Evolutionary conservation across 2,329 filamentous ascomycete genomes (phyloP).

Genomic region (Scedosporium minutisporum): DNA sequence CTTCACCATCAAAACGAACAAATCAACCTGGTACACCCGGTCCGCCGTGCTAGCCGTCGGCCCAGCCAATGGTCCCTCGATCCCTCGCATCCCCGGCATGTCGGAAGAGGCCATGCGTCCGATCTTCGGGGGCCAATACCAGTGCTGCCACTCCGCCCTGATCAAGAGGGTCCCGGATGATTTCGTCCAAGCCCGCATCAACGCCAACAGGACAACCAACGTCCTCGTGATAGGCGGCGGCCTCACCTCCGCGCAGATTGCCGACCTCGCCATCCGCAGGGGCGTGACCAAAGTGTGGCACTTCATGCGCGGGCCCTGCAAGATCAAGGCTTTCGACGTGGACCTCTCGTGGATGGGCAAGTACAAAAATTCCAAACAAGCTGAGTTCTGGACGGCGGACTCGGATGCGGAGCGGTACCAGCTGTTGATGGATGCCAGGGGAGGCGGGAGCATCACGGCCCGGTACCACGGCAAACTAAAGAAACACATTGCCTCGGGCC

Average conservation of each 20-base stretch:
- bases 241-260: constrained; percentile 64
- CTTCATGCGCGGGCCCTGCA: constrained; percentile 50
- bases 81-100: constrained; percentile 30
- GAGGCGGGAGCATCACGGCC: constrained; percentile 69
- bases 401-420: constrained; percentile 58
- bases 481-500: constrained; percentile 41
- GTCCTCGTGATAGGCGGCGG: constrained; percentile 67
- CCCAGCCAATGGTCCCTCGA: constrained; percentile 49
- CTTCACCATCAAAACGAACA: constrained; percentile 55
- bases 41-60: constrained; percentile 63
- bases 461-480: constrained; percentile 58
- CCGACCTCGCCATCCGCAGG: constrained; percentile 53
- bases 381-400: constrained; percentile 68
- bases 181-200: constrained; percentile 42
- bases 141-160: constrained; percentile 55
- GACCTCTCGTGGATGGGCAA: constrained; percentile 73
- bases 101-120: constrained; percentile 8
- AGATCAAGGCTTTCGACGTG: constrained; percentile 70
- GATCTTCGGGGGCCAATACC: constrained; percentile 14
- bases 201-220: constrained; percentile 40
- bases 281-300: constrained; percentile 62
- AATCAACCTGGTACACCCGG: constrained; percentile 44
- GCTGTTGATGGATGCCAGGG: constrained; percentile 56
- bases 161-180: constrained; percentile 48
- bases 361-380: constrained; percentile 68